These are phyloP conservation scores for Apiospora kogelbergensis DNA, from an alignment of 2,329 filamentous ascomycete genomes.

Conservation along the genomic window DNA sequence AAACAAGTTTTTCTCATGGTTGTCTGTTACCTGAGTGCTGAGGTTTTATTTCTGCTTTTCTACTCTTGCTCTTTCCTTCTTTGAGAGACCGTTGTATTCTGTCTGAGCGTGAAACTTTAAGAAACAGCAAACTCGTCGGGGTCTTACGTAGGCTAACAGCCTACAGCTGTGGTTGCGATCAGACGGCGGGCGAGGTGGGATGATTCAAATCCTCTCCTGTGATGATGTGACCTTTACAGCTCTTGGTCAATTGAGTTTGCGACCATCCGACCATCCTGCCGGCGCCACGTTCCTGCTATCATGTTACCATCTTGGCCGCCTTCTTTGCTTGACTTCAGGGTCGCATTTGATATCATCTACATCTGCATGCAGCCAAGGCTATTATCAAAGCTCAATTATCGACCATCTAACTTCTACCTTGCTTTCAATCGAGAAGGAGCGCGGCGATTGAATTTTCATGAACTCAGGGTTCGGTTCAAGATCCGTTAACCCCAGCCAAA, in stretches of 20 bases:
- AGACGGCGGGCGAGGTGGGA: not conserved
- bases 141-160: not conserved
- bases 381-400: not conserved
- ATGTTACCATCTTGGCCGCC: not conserved
- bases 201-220: not conserved
- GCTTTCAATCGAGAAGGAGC: not conserved
- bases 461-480: not conserved
- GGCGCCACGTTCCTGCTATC: not conserved
- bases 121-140: not conserved
- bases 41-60: not conserved
- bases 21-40: too few species aligned
- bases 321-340: not conserved
- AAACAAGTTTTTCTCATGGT: not conserved
- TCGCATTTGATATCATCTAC: not conserved
- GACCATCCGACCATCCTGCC: not conserved
- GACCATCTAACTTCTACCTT: not conserved
- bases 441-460: not conserved
- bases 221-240: not conserved
- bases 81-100: not conserved
- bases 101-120: not conserved
- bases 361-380: not conserved
- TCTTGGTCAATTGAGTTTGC: not conserved
- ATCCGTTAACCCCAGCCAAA: not conserved
- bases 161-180: not conserved
- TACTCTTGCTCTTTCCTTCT: too few species aligned